phyloP scores from a whole-genome alignment of 441 rosid genomes.

The Populus hybrid region DNA sequence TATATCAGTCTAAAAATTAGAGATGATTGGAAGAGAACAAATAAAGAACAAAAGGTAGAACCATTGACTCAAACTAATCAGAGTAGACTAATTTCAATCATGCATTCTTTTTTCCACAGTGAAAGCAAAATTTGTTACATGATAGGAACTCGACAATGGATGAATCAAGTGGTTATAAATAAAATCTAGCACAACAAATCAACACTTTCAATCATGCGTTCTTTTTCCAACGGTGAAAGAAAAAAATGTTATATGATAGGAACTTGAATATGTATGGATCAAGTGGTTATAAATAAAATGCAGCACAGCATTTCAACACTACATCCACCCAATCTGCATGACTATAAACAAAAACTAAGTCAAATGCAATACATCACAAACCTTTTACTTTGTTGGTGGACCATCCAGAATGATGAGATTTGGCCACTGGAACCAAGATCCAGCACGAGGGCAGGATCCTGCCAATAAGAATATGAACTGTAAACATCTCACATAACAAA shows the following conservation, averaged over 20 bases:
- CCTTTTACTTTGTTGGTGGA: conserved; percentile 97
- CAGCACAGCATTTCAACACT: neutral
- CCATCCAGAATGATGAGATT: conserved; percentile 90
- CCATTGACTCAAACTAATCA: too few relatives aligned
- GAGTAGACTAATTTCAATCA: neutral
- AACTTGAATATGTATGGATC: neutral
- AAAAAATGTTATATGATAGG: neutral
- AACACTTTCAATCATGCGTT: neutral
- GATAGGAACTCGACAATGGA: neutral
- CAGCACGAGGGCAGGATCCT: conserved; percentile 83
- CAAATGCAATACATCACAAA: conserved; percentile 14
- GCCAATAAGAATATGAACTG: conserved; percentile 29
- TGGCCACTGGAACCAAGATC: conserved; percentile 71
- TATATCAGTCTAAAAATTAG: too few relatives aligned
- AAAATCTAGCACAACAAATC: neutral
- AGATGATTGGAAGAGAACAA: too few relatives aligned
- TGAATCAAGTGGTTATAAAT: neutral
- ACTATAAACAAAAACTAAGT: neutral
- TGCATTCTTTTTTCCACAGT: neutral
- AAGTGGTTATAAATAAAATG: neutral
- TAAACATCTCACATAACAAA: conserved; percentile 10
- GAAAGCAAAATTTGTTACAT: neutral
- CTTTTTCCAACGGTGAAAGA: neutral
- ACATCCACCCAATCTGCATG: neutral
- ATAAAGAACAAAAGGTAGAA: too few relatives aligned